Evolutionary conservation across 176 grass and related monocot species (phyloP).

Genomic region (Oryza meyeriana): DNA sequence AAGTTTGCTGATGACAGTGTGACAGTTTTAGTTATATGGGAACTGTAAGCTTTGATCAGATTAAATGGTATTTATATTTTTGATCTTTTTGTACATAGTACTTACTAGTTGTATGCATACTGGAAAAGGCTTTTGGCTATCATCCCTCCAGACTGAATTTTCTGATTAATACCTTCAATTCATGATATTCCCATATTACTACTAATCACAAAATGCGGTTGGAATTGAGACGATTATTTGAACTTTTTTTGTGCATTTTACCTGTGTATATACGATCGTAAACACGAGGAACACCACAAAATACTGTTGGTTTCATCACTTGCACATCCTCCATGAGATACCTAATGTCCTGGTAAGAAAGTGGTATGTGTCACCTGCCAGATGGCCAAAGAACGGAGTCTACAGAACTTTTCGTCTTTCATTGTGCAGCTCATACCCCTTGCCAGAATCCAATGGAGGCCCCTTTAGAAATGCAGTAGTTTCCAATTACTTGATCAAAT

Average conservation of each 20-base stretch:
- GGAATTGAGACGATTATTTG: neutral
- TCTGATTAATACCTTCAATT: constrained; percentile 79
- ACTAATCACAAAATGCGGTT: neutral
- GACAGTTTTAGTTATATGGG: neutral
- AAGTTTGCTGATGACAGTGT: constrained; percentile 55
- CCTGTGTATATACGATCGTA: constrained; percentile 93
- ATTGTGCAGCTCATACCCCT: constrained; percentile 54
- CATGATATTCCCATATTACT: constrained; percentile 21
- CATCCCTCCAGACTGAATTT: constrained; percentile 74
- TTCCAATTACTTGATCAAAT: constrained; percentile 96
- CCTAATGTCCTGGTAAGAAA: constrained; percentile 65
- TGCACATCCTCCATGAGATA: constrained; percentile 92
- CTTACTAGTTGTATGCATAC: constrained; percentile 92
- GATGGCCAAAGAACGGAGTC: neutral
- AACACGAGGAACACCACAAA: constrained; percentile 93
- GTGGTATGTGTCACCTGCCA: neutral
- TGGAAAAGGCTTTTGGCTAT: constrained; percentile 69
- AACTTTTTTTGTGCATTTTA: constrained; percentile 1
- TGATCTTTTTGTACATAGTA: neutral
- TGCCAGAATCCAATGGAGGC: constrained; percentile 98
- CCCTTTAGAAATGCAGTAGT: constrained; percentile 95
- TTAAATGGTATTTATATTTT: neutral
- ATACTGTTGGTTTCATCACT: constrained; percentile 88
- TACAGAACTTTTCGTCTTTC: neutral
- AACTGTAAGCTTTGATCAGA: neutral